Percentiles rank a stretch among this genome's conserved stretches.
Conservation (phyloP, 1,139 yeast species). For the Spencermartinsiella ligniputridi region DNA sequence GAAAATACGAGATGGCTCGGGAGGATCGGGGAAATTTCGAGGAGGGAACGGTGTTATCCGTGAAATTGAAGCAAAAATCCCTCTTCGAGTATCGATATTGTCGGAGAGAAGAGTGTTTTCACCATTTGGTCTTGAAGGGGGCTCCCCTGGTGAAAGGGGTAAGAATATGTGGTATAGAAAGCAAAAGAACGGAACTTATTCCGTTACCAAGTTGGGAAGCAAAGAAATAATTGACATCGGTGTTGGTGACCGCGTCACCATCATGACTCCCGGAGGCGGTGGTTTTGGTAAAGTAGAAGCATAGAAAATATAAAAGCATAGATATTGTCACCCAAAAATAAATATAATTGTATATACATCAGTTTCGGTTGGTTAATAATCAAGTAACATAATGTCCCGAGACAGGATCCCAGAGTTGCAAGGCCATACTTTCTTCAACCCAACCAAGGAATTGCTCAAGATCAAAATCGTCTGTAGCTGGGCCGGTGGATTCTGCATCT, state of each 20-base stretch:
- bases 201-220: slow-evolving; percentile 42
- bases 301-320: slow-evolving; percentile 1
- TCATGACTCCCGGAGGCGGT: slow-evolving; percentile 29
- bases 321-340: too few relatives aligned
- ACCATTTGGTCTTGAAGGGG: slow-evolving; percentile 55
- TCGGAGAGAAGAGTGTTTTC: slow-evolving; percentile 51
- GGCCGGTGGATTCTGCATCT: not conserved
- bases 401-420: slow-evolving; percentile 3
- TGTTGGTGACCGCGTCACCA: slow-evolving; percentile 48
- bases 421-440: slow-evolving; percentile 1
- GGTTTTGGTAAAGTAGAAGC: slow-evolving; percentile 7
- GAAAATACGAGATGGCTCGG: slow-evolving; percentile 21
- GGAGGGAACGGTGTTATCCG: slow-evolving; percentile 47
- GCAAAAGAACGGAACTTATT: slow-evolving; percentile 21
- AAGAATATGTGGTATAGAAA: slow-evolving; percentile 45
- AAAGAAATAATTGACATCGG: slow-evolving; percentile 43
- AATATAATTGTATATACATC: too few relatives aligned
- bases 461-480: slow-evolving; percentile 1
- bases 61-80: slow-evolving; percentile 49
- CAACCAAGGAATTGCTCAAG: not conserved
- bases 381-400: slow-evolving; percentile 1
- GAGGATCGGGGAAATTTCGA: slow-evolving; percentile 6
- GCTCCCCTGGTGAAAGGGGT: slow-evolving; percentile 52
- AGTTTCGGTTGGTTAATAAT: too few relatives aligned
- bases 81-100: slow-evolving; percentile 49